Evolutionary conservation across 805 yeast species (phyloP), one percentile per base, ranked within the genome.

Genomic region (Candida gorgasii): DNA sequence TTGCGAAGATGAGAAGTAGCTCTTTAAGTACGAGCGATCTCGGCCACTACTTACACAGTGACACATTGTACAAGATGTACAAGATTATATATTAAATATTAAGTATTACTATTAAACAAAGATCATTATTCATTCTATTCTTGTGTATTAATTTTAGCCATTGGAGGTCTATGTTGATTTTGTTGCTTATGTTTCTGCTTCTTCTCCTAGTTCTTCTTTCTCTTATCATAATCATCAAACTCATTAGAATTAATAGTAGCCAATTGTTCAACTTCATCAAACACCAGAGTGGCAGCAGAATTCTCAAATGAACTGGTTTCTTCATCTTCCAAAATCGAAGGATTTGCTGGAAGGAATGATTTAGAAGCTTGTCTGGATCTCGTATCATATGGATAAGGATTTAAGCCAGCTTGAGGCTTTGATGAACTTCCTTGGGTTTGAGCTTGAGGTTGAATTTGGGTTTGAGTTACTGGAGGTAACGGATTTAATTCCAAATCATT

Each of bases 221-320:
- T 40, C 36, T 29, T 40, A 28, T 38, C 41, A 30, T 15, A 30
- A 23, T 41, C 38, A 29, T 67, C 73, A 40, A 65, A 49, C 8
- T 68, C 61, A 13, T 62, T 53, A 14, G 72, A 64, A 2, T 69
- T 59, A 8, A 65, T 49, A 12, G 66, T 57, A 34, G 67, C 59
- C 23, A 59, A 52, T 24, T 55, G 57, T 15, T 54, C 61, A 18
- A 51, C 50, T 16, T 55, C 65, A 20, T 61, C 63, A 54, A 70
- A 70, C 3, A 70, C 71, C 28, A 72, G 66, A 18, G 67, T 67
- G n/a, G 68, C 51, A 11, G 67, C 62, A 42, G 68, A 61, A 41
- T 59, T 58, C 33, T 67, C 71, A 27, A 67, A 54, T 11, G 68
- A 63, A 6, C 46, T 32, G 9, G 54, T 52, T 38, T 47, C 57